phyloP scores from a whole-genome alignment of 1,284 basidiomycete genomes.

The Irpex lacteus region DNA sequence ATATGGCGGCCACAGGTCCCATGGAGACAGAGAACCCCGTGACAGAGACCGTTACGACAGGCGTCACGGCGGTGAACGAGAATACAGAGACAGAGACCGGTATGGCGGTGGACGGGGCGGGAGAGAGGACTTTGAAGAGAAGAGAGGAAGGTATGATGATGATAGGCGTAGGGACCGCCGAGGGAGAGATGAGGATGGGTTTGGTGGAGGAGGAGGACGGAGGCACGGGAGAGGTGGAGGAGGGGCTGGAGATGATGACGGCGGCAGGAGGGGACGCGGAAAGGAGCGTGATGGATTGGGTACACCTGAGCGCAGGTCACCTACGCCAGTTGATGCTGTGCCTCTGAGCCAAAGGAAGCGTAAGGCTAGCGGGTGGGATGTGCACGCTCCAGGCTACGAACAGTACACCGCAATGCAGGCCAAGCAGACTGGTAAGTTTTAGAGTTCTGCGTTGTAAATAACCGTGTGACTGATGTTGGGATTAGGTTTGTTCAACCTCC shows the following conservation, averaged over 20 bases:
- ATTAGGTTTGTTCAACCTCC: constrained; percentile 86
- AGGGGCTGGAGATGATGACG: constrained; percentile 33
- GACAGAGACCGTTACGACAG: constrained; percentile 28
- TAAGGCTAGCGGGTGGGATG: constrained; percentile 93
- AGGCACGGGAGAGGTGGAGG: constrained; percentile 35
- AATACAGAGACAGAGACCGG: constrained; percentile 33
- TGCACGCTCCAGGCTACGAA: constrained; percentile 93
- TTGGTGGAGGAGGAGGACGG: constrained; percentile 21
- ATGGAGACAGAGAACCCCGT: constrained; percentile 41
- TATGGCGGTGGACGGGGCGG: constrained; percentile 23
- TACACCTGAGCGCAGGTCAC: constrained; percentile 78
- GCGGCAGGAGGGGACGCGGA: constrained; percentile 32
- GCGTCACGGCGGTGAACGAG: constrained; percentile 24
- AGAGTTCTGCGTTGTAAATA: constrained; percentile 10
- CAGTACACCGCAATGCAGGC: constrained; percentile 93
- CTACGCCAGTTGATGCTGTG: constrained; percentile 84
- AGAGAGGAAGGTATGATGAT: constrained; percentile 36
- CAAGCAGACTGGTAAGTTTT: constrained; percentile 84
- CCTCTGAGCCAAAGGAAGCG: constrained; percentile 85
- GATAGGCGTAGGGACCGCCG: constrained; percentile 32
- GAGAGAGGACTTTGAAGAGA: constrained; percentile 37
- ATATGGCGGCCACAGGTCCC: constrained; percentile 29
- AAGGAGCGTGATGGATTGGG: constrained; percentile 45
- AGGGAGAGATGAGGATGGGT: constrained; percentile 49
- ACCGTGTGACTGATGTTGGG: neutral